Conservation (phyloP, 495 filamentous ascomycete species). For the Oleoguttula mirabilis region DNA sequence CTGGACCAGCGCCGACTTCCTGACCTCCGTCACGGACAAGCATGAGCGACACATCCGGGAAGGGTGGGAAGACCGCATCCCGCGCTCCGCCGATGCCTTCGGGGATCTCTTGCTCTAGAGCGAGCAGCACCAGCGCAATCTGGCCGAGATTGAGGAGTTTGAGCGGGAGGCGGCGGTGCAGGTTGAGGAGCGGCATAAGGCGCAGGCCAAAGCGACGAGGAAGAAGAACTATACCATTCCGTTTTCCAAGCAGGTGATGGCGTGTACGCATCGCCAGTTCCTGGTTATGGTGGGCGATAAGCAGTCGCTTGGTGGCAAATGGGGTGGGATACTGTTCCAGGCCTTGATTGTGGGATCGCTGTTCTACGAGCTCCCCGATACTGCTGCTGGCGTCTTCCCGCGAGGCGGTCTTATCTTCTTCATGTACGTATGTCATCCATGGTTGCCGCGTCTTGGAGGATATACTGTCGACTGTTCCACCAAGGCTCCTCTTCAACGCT, state of each 20-base stretch:
- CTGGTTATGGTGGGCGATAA: conserved; percentile 52
- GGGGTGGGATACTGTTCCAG: conserved; percentile 55
- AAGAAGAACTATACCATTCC: conserved; percentile 58
- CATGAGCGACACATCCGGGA: conserved; percentile 46
- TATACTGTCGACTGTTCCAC: too few relatives aligned
- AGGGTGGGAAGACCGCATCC: conserved; percentile 50
- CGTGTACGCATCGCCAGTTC: conserved; percentile 56
- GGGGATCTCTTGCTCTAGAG: conserved; percentile 40
- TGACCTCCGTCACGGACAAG: conserved; percentile 55
- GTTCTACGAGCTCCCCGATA: conserved; percentile 58
- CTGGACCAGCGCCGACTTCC: conserved; percentile 57
- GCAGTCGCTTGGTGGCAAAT: conserved; percentile 40
- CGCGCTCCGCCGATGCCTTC: conserved; percentile 55
- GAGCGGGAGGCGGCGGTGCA: conserved; percentile 39
- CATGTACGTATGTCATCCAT: too few relatives aligned
- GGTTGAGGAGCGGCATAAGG: conserved; percentile 36
- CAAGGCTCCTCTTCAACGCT: conserved; percentile 72
- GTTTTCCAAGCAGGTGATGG: conserved; percentile 54
- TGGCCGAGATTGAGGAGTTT: conserved; percentile 34
- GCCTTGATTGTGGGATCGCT: conserved; percentile 54
- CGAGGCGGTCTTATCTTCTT: conserved; percentile 56
- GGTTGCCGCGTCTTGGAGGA: too few relatives aligned
- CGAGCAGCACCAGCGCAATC: conserved; percentile 23
- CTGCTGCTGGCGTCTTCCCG: conserved; percentile 40
- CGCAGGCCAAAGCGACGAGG: conserved; percentile 36